phyloP scores from a whole-genome alignment of 176 grass and related monocot genomes.

The Ampelocalamus luodianensis region DNA sequence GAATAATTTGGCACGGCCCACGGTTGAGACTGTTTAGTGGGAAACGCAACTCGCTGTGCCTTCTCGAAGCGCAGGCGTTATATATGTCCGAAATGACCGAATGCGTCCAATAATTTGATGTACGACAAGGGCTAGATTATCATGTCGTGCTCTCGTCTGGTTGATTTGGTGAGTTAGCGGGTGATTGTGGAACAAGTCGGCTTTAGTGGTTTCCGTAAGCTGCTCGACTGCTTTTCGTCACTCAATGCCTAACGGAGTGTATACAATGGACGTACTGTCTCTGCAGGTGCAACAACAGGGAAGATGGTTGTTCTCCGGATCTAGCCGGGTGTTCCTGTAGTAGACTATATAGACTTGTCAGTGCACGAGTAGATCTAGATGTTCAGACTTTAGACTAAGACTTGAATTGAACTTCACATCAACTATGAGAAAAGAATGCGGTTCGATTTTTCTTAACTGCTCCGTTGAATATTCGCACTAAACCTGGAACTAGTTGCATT shows the following conservation, averaged over 20 bases:
- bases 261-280: not conserved
- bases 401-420: slow-evolving; percentile 46
- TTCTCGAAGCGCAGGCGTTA: not conserved
- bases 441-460: not conserved
- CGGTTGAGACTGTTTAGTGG: not conserved
- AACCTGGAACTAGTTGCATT: not conserved
- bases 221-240: slow-evolving; percentile 14
- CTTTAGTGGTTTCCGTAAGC: slow-evolving; percentile 26
- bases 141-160: not conserved
- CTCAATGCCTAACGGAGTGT: not conserved
- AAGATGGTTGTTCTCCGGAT: not conserved
- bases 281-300: slow-evolving; percentile 31
- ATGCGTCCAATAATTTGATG: slow-evolving; percentile 7
- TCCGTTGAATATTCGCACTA: not conserved
- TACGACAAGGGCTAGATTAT: not conserved
- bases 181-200: slow-evolving; percentile 30
- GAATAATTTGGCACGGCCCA: not conserved
- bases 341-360: not conserved
- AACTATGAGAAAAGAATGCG: not conserved
- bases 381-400: slow-evolving; percentile 5
- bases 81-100: not conserved
- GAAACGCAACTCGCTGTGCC: not conserved
- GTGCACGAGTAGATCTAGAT: not conserved
- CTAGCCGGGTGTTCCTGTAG: not conserved
- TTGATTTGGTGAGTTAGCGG: slow-evolving; percentile 38